Conservation (phyloP, 352 stramenopile species). For the Pythium vanterpoolii region DNA sequence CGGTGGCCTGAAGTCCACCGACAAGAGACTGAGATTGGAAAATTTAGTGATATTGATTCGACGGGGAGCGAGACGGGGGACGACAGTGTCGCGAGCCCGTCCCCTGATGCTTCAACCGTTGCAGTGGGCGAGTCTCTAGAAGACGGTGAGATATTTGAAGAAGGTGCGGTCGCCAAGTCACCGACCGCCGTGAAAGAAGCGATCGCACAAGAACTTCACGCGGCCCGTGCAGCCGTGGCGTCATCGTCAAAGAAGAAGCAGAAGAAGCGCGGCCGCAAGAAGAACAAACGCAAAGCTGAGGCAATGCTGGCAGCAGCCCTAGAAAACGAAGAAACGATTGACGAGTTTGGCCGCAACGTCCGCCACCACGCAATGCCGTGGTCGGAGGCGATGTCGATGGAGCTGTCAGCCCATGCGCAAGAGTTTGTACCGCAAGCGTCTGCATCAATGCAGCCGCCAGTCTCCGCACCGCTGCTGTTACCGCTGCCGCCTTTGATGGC, state of each 20-base stretch:
- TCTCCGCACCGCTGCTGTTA: conserved; percentile 4
- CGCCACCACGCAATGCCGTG: conserved; percentile 2
- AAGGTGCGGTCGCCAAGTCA: conserved; percentile 37
- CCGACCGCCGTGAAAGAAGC: conserved; percentile 35
- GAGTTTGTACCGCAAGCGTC: background rate
- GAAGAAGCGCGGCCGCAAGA: conserved; percentile 80
- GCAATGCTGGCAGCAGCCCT: conserved; percentile 30
- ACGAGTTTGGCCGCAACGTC: conserved; percentile 12
- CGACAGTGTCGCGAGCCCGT: no score
- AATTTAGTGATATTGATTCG: background rate
- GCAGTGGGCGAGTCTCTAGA: conserved; percentile 29
- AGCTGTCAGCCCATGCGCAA: background rate
- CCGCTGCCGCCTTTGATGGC: conserved; percentile 9
- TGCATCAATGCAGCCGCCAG: background rate
- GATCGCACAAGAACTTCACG: conserved; percentile 31
- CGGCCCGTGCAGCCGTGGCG: background rate
- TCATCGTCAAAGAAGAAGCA: conserved; percentile 42
- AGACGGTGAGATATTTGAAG: conserved; percentile 76
- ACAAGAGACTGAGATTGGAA: background rate
- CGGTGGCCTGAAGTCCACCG: conserved; percentile 31
- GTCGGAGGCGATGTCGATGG: background rate
- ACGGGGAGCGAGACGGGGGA: background rate
- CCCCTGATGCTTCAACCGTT: background rate
- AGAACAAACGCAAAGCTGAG: conserved; percentile 67
- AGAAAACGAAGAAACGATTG: background rate